phyloP scores from a whole-genome alignment of 129 eudicot genomes.

The Daucus carota region DNA sequence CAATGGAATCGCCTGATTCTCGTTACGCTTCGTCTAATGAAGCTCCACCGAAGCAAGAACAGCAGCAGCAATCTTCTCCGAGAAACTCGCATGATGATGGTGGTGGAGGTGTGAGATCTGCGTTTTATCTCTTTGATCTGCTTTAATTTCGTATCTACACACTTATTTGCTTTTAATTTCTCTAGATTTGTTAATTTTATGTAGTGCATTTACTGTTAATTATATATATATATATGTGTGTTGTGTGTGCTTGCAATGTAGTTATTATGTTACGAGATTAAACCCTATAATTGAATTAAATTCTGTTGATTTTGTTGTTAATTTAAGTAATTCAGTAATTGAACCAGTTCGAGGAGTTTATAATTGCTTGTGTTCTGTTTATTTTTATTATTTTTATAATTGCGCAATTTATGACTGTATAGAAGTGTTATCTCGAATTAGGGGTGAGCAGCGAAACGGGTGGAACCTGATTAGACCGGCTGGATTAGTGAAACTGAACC shows the following conservation, averaged over 20 bases:
- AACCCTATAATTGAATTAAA: constrained; percentile 7
- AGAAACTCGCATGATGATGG: constrained; percentile 26
- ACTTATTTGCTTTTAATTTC: neutral
- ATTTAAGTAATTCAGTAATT: neutral
- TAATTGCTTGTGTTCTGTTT: too few relatives aligned
- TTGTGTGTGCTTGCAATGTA: neutral
- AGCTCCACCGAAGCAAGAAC: constrained; percentile 26
- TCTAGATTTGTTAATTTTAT: neutral
- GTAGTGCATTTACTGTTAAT: neutral
- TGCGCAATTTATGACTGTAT: neutral
- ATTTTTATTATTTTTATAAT: too few relatives aligned
- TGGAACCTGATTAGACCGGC: neutral
- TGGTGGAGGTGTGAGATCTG: constrained; percentile 10
- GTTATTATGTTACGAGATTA: neutral
- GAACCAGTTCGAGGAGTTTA: too few relatives aligned
- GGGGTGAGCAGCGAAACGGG: neutral
- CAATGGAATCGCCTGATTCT: constrained; percentile 41
- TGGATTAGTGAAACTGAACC: neutral
- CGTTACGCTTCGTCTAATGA: constrained; percentile 50
- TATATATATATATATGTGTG: neutral
- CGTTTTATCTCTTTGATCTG: constrained; percentile 24
- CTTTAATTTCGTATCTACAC: constrained; percentile 5
- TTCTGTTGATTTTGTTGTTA: neutral
- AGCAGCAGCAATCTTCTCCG: constrained; percentile 30
- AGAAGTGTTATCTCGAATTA: neutral